Evolutionary conservation across 768 basidiomycete species (phyloP), one percentile per base, ranked within the genome.

Genomic region (Boletus subparvulus): DNA sequence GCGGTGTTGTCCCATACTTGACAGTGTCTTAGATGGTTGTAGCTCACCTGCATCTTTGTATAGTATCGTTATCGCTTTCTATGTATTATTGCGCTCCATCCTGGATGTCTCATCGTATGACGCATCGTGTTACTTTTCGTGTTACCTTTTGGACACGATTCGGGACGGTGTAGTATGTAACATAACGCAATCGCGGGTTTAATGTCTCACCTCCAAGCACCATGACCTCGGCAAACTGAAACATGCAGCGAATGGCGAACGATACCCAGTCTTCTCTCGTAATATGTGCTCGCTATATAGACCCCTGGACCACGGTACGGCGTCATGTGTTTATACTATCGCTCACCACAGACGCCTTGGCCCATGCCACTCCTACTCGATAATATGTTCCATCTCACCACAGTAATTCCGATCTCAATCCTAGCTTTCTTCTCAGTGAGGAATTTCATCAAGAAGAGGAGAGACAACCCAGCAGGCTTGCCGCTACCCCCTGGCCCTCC

Each of bases 401-500:
- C 47, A 3, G 36, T 39, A 8, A 50, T 62, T 17, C 47, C 52
- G 9, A 19, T 55, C 26, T 7, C 55, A 2, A 17, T 54, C 7
- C 24, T 61, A 21, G 50, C 39, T 35, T 6, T 50, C 28, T 6
- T 62, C 37, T 54, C 14, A 6, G 3, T 54, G 49, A 52, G 24
- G 36, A 55, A 16, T 2, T 48, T 52, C 32, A 21, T 64, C 30
- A 48, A 19, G 43, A 58, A 46, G 46, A 53, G 41, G 33, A 35
- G 32, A 33, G 53, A 52, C 26, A 65, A 70, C 13, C 61, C 68
- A 16, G 33, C 50, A 24, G 58, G 66, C 8, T 51, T 67, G 4
- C 65, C 63, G 8, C 45, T 76, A 13, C 79, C 78, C n/a, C 79
- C 78, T 19, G 78, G 79, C 13, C 77, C 79, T 8, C 69, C 62